These are phyloP conservation scores for Metschnikowia colocasiae DNA, from an alignment of 805 yeast species.

Conservation along the genomic window DNA sequence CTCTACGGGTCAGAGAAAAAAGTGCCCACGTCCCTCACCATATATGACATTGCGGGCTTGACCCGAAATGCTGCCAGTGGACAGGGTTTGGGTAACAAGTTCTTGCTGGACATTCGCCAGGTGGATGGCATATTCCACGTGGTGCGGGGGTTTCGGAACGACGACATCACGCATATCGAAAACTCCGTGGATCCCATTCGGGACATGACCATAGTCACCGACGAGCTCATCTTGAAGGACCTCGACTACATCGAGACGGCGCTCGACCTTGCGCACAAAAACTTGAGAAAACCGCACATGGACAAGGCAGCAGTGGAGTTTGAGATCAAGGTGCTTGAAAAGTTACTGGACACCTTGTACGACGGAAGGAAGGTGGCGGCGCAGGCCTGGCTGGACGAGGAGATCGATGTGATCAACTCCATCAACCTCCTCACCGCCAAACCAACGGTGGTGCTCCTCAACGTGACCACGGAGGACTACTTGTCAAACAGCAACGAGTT, in stretches of 20 bases:
- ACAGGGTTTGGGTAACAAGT: slow-evolving; percentile 97
- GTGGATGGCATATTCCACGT: slow-evolving; percentile 98
- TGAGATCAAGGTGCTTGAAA: slow-evolving; percentile 30
- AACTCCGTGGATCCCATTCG: slow-evolving; percentile 19
- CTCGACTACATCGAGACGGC: slow-evolving; percentile 59
- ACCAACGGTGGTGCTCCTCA: slow-evolving; percentile 77
- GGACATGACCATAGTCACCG: slow-evolving; percentile 35
- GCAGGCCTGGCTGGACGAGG: slow-evolving; percentile 56
- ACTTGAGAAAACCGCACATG: slow-evolving; percentile 28
- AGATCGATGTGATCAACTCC: slow-evolving; percentile 62
- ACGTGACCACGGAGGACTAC: slow-evolving; percentile 70
- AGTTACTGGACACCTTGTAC: slow-evolving; percentile 31
- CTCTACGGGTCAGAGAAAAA: slow-evolving; percentile 78
- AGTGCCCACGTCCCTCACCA: slow-evolving; percentile 89
- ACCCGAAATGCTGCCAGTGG: slow-evolving; percentile 96
- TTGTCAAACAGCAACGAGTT: slow-evolving; percentile 50
- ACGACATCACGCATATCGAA: slow-evolving; percentile 21
- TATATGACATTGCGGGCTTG: slow-evolving; percentile 96
- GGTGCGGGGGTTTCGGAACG: slow-evolving; percentile 67
- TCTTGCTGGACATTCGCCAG: slow-evolving; percentile 92
- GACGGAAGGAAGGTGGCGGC: slow-evolving; percentile 60
- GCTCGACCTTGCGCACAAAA: slow-evolving; percentile 29
- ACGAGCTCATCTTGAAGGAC: slow-evolving; percentile 58
- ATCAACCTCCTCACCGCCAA: slow-evolving; percentile 80
- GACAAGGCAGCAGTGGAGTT: slow-evolving; percentile 23